Base-by-base conservation (phyloP, 176 grass and related monocot species). In the Phoenix dactylifera region DNA sequence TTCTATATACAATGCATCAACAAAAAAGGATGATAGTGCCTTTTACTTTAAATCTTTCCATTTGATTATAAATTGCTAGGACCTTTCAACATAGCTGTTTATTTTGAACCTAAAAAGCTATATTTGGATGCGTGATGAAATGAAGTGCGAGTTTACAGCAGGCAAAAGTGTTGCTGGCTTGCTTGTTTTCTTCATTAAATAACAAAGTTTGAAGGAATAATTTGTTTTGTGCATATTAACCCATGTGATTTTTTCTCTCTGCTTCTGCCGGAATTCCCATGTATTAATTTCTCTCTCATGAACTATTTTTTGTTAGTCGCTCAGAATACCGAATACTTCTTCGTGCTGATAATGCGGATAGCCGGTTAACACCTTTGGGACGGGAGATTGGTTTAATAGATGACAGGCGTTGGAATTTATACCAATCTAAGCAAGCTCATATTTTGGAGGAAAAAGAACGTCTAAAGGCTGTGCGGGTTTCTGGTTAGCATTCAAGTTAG, bases 341-440 rank as follows among this genome's bases (percentile, higher is more conserved):
- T 76, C 78, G 87, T 68, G 62, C 93, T 6, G 93, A 97, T 66
- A 97, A 97, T 85, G 93, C 93, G 61, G 87, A 97, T 65, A 97
- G 87, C 70, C 87, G 93, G 44, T 63, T 97, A 60, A 91, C 87
- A 49, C 87, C 87, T 85, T 77, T 92, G 48, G 93, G 78, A 14
- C 67, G 83, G 64, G 93, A 97, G 16, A 97, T 97, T 70, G 93
- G 93, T 62, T 82, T 97, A 19, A 91, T 92, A 83, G 81, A 91
- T 77, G 87, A 91, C 54, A 83, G 87, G 57, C 80, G 76, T 18
- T 97, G 93, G 93, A 72, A 91, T 59, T 64, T 97, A 49, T 97
- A 97, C 49, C 68, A 80, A 67, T 78, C 73, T 56, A 97, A 97
- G 73, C 93, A 97, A 81, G 28, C 54, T 52, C 63, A n/a, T 58